Evolutionary conservation across 1,284 basidiomycete species (phyloP).

Genomic region (Meripilus lineatus): DNA sequence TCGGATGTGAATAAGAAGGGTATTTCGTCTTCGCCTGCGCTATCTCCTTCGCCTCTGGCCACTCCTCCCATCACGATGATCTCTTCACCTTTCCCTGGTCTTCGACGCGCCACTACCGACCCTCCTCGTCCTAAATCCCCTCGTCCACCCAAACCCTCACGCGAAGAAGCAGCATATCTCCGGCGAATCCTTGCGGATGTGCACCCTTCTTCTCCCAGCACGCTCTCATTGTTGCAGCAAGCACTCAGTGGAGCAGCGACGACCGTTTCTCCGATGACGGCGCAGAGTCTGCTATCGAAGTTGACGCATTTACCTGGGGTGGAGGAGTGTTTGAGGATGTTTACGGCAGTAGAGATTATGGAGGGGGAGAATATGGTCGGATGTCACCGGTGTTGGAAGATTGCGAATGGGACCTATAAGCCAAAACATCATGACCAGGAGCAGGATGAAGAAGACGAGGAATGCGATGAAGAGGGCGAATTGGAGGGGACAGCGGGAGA

Average conservation of each 20-base stretch:
- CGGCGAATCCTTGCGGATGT: slow-evolving; percentile 63
- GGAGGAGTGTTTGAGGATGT: slow-evolving; percentile 76
- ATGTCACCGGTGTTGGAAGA: slow-evolving; percentile 91
- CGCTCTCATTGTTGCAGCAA: slow-evolving; percentile 41
- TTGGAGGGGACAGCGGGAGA: neutral
- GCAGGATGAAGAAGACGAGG: slow-evolving; percentile 30
- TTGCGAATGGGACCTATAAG: slow-evolving; percentile 59
- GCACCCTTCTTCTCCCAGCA: slow-evolving; percentile 28
- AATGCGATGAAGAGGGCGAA: neutral
- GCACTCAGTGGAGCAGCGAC: slow-evolving; percentile 13
- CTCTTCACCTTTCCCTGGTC: slow-evolving; percentile 6
- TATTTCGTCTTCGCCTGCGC: slow-evolving; percentile 5
- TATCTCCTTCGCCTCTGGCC: slow-evolving; percentile 14
- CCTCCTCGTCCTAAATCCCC: slow-evolving; percentile 26
- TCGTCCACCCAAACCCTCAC: slow-evolving; percentile 46
- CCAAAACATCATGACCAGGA: slow-evolving; percentile 27
- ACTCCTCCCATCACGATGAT: slow-evolving; percentile 14
- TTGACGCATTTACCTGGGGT: slow-evolving; percentile 50
- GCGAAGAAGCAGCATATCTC: slow-evolving; percentile 58
- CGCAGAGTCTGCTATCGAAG: slow-evolving; percentile 42
- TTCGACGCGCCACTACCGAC: slow-evolving; percentile 9
- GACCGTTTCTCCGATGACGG: slow-evolving; percentile 17
- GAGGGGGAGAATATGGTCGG: slow-evolving; percentile 94
- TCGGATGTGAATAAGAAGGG: slow-evolving; percentile 10
- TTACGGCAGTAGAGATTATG: slow-evolving; percentile 86